Evolutionary conservation across 352 stramenopile genomes (phyloP).

Genomic region (Salisapilia sapeloensis): DNA sequence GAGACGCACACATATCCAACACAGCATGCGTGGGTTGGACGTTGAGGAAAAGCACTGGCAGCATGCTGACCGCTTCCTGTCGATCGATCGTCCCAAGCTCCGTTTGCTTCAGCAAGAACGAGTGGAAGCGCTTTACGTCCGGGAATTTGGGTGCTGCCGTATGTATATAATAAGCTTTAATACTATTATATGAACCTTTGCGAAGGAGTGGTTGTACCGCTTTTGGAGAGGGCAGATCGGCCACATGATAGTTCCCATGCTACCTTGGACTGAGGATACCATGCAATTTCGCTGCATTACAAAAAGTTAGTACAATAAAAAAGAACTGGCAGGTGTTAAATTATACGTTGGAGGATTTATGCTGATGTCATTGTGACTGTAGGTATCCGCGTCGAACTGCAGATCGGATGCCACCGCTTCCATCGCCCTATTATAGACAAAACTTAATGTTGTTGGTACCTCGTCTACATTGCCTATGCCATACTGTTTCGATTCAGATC

Average conservation of each 20-base stretch:
- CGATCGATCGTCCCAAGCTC: conserved; percentile 87
- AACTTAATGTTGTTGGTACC: not conserved
- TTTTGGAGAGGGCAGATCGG: conserved; percentile 67
- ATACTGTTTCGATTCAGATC: conserved; percentile 25
- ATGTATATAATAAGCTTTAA: not conserved
- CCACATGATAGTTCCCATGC: conserved; percentile 76
- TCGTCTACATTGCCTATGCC: not conserved
- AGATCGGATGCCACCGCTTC: conserved; percentile 18
- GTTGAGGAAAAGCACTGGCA: conserved; percentile 94
- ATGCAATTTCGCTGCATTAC: conserved; percentile 27
- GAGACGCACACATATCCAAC: conserved; percentile 88
- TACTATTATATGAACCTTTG: not conserved
- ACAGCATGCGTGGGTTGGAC: conserved; percentile 73
- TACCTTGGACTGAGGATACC: conserved; percentile 63
- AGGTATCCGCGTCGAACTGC: conserved; percentile 38
- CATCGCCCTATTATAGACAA: conserved; percentile 16
- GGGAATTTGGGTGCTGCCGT: conserved; percentile 62
- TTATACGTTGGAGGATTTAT: conserved; percentile 49
- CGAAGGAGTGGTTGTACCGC: conserved; percentile 13
- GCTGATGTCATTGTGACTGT: conserved; percentile 24
- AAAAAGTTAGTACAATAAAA: not conserved
- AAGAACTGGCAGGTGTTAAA: not conserved
- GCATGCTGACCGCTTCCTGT: conserved; percentile 97
- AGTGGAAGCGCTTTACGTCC: conserved; percentile 81
- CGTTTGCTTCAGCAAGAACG: conserved; percentile 86